phyloP scores from a whole-genome alignment of 176 grass and related monocot species.

The Lolium rigidum region DNA sequence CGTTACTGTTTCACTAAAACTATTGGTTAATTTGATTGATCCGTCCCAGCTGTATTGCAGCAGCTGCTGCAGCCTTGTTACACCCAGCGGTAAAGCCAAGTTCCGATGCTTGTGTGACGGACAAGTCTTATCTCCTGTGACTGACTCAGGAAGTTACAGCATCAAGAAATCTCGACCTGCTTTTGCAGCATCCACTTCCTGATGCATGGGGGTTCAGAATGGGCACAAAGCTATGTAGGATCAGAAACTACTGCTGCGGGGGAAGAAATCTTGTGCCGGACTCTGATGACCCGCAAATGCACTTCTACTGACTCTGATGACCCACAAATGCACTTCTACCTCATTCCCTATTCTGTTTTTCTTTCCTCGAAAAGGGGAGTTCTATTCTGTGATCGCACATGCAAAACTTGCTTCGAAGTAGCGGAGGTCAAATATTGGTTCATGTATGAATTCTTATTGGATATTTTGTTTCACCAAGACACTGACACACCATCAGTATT shows the following conservation, averaged over 20 bases:
- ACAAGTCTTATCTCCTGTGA: slow-evolving; percentile 51
- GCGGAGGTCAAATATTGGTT: background rate
- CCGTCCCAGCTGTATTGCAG: background rate
- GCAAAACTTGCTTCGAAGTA: background rate
- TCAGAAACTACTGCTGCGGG: slow-evolving; percentile 29
- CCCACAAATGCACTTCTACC: no score
- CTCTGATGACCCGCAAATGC: no score
- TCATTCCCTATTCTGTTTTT: no score
- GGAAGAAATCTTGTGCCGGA: no score
- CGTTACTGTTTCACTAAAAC: background rate
- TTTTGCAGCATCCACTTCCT: slow-evolving; percentile 46
- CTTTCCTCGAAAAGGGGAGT: no score
- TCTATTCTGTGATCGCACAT: background rate
- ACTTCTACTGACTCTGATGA: no score
- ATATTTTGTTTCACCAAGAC: background rate
- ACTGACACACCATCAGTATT: no score
- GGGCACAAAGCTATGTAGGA: slow-evolving; percentile 13
- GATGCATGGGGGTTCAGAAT: slow-evolving; percentile 32
- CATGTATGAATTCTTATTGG: no score
- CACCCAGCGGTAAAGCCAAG: slow-evolving; percentile 48
- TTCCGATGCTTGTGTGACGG: slow-evolving; percentile 65
- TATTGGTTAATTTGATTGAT: background rate
- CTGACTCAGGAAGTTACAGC: slow-evolving; percentile 47
- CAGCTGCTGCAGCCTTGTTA: slow-evolving; percentile 46
- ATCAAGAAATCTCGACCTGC: slow-evolving; percentile 39